Percentiles rank a stretch among this genome's conserved stretches.
phyloP scores from a whole-genome alignment of 148 eudicot species.

The Chenopodium suecicum region DNA sequence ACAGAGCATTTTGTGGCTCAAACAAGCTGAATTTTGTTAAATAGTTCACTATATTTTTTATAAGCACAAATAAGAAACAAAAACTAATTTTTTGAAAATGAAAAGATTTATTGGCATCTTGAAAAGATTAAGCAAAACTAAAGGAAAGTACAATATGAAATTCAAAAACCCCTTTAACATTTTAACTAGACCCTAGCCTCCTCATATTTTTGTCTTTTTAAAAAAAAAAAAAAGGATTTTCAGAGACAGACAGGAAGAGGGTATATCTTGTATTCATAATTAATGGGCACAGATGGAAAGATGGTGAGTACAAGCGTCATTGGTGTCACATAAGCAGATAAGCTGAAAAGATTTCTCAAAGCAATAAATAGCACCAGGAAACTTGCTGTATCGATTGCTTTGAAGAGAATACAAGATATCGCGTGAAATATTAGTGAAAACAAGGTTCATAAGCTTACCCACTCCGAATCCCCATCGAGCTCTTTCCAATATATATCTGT shows the following conservation, averaged over 20 bases:
- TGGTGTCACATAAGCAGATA: not conserved
- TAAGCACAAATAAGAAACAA: too few relatives aligned
- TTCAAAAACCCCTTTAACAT: not conserved
- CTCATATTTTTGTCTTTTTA: not conserved
- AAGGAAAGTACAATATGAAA: too few relatives aligned
- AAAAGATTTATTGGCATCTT: too few relatives aligned
- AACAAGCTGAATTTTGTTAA: too few relatives aligned
- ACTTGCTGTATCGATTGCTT: not conserved
- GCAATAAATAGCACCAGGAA: not conserved
- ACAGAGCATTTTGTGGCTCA: not conserved
- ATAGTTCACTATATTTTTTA: too few relatives aligned
- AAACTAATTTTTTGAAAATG: too few relatives aligned
- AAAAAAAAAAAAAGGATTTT: not conserved
- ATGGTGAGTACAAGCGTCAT: not conserved
- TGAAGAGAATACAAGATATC: too few relatives aligned
- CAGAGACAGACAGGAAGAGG: not conserved
- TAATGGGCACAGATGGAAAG: not conserved
- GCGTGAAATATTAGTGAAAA: not conserved
- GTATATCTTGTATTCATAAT: not conserved
- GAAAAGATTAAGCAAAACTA: too few relatives aligned
- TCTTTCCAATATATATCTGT: constrained; percentile 87
- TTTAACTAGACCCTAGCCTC: constrained; percentile 1
- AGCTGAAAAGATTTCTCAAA: not conserved
- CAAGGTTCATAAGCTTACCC: constrained; percentile 56
- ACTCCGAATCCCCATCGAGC: constrained; percentile 82